These are phyloP conservation scores for Colletotrichum neosansevieriae DNA, from an alignment of 2,329 filamentous ascomycete species.

Conservation along the genomic window DNA sequence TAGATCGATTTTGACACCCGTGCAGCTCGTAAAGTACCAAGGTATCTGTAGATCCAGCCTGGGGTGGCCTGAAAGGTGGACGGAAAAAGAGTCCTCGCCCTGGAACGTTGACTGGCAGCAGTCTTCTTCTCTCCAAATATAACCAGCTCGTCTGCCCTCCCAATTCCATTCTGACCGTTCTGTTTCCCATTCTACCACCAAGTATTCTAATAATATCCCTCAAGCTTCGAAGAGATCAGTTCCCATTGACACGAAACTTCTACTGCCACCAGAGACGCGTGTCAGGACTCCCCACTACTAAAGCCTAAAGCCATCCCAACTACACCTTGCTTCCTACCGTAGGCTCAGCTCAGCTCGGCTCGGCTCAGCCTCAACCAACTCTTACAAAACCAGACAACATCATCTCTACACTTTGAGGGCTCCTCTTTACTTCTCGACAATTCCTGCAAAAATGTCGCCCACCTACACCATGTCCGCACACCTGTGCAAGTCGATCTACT, in stretches of 20 bases:
- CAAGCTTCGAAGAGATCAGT: constrained; percentile 1
- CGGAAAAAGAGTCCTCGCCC: neutral
- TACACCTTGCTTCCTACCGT: constrained; percentile 1
- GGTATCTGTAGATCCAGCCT: constrained; percentile 22
- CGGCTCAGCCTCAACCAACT: constrained; percentile 17
- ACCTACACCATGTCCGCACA: constrained; percentile 73
- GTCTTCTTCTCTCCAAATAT: constrained; percentile 30
- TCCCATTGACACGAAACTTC: constrained; percentile 1
- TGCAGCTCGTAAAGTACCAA: constrained; percentile 26
- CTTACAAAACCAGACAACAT: constrained; percentile 26
- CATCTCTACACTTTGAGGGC: neutral
- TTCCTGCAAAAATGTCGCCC: constrained; percentile 60
- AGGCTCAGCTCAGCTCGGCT: neutral
- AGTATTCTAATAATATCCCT: constrained; percentile 30
- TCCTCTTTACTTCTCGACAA: neutral
- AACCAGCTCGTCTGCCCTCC: constrained; percentile 30
- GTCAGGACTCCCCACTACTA: constrained; percentile 23
- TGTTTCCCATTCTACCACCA: constrained; percentile 18
- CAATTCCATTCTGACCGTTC: neutral
- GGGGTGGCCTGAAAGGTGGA: neutral
- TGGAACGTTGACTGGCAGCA: neutral
- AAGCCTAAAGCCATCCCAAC: neutral
- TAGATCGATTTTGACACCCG: constrained; percentile 23
- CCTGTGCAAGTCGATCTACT: constrained; percentile 70
- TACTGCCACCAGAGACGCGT: constrained; percentile 25